Evolutionary conservation across 768 basidiomycete species (phyloP).

Genomic region (Pulveroboletus sp.): DNA sequence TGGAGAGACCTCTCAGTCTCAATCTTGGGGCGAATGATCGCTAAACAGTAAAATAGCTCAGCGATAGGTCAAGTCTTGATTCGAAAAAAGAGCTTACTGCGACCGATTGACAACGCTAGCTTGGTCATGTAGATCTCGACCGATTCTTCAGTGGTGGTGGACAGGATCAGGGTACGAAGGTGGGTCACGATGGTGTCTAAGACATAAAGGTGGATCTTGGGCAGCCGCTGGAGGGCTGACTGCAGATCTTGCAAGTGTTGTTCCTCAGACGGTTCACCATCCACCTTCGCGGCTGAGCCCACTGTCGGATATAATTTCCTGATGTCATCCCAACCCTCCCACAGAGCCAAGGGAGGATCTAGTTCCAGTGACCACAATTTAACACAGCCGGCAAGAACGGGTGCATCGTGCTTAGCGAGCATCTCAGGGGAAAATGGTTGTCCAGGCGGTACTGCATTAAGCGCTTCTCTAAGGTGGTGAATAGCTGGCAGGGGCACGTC

Average conservation of each 20-base stretch:
- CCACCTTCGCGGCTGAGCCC: slow-evolving; percentile 51
- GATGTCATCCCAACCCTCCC: slow-evolving; percentile 91
- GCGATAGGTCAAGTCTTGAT: background rate
- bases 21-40: slow-evolving; percentile 73
- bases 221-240: slow-evolving; percentile 61
- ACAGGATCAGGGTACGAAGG: slow-evolving; percentile 63
- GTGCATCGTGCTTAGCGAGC: slow-evolving; percentile 73
- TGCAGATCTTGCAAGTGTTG: slow-evolving; percentile 62
- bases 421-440: slow-evolving; percentile 50
- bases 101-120: slow-evolving; percentile 79
- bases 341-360: slow-evolving; percentile 78
- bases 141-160: slow-evolving; percentile 65
- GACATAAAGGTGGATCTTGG: slow-evolving; percentile 75
- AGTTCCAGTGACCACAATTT: slow-evolving; percentile 94
- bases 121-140: slow-evolving; percentile 84
- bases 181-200: slow-evolving; percentile 77
- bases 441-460: slow-evolving; percentile 65
- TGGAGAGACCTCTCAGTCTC: slow-evolving; percentile 87
- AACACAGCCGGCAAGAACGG: slow-evolving; percentile 78
- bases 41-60: slow-evolving; percentile 35
- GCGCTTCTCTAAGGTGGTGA: slow-evolving; percentile 79
- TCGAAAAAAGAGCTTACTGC: slow-evolving; percentile 52
- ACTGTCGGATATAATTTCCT: slow-evolving; percentile 81
- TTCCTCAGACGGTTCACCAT: slow-evolving; percentile 50
- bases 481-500: slow-evolving; percentile 81